Evolutionary conservation across 805 yeast species (phyloP), one percentile per base, ranked within the genome.

Genomic region (Saccharomycopsis fermentans): DNA sequence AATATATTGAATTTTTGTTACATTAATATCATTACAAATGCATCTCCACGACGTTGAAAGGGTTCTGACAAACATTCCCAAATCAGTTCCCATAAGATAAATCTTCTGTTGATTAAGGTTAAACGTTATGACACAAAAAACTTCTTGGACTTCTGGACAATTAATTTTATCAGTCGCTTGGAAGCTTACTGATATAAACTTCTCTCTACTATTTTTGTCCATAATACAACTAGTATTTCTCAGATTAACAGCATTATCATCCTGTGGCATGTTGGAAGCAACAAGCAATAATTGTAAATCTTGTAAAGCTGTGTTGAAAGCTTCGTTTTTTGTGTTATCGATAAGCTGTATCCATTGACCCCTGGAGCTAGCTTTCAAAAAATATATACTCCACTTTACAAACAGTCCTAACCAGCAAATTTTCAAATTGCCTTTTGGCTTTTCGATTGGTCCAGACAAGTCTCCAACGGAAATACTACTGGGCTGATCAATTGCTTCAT

Each of bases 261-360:
- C 16, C n/a, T 24, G 16, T 9, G 29, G 16, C 12, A 43, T 43
- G 24, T 8, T 43, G 21, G 50, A 43, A 43, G 12, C 50, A 21
- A 43, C 29, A 43, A 43, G 50, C 12, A n/a, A 24, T 21, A 43
- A 11, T 43, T 21, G 9, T 26, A 43, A 21, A 21, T 43, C 4
- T 3, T 24, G 6, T 21, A 26, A 21, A 17, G 43, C 37, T 3
- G 24, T 27, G 17, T 52, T 40, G 12, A 16, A 17, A 29, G 9
- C 3, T 27, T 39, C 39, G 32, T 29, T 24, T 21, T 54, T 43
- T 27, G 55, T 47, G 9, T 50, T 52, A 14, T 39, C 55, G 14
- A 60, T 50, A 32, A 58, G 50, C 12, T 47, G 27, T 34, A 57
- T 48, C 63, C 63, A 60, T 27, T 58, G 40, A 12, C 43, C 43